Evolutionary conservation across 306 rosid species (phyloP).

Genomic region (Lablab purpureus): DNA sequence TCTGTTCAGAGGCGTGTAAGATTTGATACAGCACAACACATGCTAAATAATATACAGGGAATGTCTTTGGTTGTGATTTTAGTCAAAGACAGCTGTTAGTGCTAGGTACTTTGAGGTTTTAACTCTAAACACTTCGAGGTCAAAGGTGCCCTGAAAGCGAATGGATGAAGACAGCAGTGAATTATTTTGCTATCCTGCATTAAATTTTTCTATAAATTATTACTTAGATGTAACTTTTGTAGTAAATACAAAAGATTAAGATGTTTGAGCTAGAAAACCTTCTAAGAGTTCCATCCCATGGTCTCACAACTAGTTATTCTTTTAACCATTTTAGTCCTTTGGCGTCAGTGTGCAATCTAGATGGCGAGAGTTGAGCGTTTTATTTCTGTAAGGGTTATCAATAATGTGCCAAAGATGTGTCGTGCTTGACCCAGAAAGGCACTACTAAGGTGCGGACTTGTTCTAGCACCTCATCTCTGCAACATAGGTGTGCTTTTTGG

Average conservation of each 20-base stretch:
- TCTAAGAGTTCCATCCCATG: not conserved
- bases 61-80: not conserved
- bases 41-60: not conserved
- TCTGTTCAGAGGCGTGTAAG: not conserved
- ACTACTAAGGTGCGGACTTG: not conserved
- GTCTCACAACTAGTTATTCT: not conserved
- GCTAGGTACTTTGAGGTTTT: not conserved
- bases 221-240: not conserved
- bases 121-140: not conserved
- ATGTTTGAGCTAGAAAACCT: not conserved
- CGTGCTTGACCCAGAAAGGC: not conserved
- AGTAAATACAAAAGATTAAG: not conserved
- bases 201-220: not conserved
- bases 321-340: not conserved
- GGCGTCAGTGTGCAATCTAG: not conserved
- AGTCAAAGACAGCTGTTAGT: not conserved
- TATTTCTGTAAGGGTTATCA: not conserved
- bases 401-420: not conserved
- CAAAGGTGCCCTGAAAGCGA: not conserved
- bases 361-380: not conserved
- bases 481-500: conserved; percentile 2
- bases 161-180: not conserved
- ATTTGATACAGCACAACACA: not conserved
- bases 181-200: not conserved
- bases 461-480: not conserved